Conservation (phyloP, 2,329 filamentous ascomycete species). For the Aspergillus sp. region DNA sequence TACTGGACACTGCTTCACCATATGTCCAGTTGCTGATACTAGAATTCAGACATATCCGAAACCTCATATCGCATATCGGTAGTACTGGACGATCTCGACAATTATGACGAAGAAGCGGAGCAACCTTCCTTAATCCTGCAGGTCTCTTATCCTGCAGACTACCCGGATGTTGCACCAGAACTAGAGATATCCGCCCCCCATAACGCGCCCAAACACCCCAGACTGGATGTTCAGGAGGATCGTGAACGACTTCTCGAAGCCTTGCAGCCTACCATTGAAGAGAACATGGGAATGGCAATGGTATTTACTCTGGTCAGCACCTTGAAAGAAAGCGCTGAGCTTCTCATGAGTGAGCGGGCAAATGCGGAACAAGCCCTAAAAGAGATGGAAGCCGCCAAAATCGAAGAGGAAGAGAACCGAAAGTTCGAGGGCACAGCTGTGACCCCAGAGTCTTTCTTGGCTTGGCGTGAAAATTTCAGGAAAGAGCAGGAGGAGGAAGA, state of each 20-base stretch:
- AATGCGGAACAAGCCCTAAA: constrained; percentile 53
- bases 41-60: constrained; percentile 72
- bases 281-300: constrained; percentile 97
- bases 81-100: constrained; percentile 69
- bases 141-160: constrained; percentile 82
- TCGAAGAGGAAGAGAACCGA: constrained; percentile 86
- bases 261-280: constrained; percentile 72
- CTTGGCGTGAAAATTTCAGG: constrained; percentile 74
- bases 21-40: too few species aligned
- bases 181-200: constrained; percentile 74
- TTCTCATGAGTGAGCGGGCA: constrained; percentile 70
- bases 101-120: constrained; percentile 58
- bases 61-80: constrained; percentile 84
- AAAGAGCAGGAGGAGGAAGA: constrained; percentile 75
- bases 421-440: constrained; percentile 93
- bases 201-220: constrained; percentile 63
- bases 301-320: constrained; percentile 84
- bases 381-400: constrained; percentile 53
- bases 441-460: constrained; percentile 76
- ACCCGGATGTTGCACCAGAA: constrained; percentile 80
- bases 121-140: constrained; percentile 70
- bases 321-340: constrained; percentile 87
- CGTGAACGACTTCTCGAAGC: constrained; percentile 67
- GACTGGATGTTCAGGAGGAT: constrained; percentile 77
- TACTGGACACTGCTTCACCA: too few species aligned